Conservation (phyloP, 208 protist genomes). For the Leishmania guyanensis region DNA sequence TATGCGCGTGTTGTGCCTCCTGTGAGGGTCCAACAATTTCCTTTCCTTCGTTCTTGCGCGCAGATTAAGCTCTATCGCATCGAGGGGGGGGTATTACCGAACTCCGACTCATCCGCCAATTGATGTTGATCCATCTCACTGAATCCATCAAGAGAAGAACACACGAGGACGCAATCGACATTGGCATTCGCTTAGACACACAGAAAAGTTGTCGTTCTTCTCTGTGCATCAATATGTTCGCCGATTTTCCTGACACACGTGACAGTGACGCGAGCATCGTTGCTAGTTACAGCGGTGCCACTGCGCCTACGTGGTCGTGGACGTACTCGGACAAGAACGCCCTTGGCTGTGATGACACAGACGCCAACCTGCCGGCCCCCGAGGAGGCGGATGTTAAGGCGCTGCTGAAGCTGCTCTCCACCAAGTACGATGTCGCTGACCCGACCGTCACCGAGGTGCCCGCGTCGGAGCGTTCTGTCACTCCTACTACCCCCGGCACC, state of each 20-base stretch:
- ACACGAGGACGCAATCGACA: no score
- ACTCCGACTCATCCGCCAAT: no score
- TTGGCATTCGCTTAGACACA: no score
- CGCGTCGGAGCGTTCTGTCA: no score
- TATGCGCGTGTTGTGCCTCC: no score
- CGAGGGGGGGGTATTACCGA: no score
- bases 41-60: no score
- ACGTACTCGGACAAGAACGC: neutral
- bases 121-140: no score
- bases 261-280: neutral
- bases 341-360: neutral
- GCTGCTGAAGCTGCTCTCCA: slow-evolving; percentile 21
- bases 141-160: no score
- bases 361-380: slow-evolving; percentile 6
- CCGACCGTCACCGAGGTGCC: neutral
- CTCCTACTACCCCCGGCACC: no score
- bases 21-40: no score
- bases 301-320: neutral
- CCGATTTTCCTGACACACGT: neutral
- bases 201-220: neutral
- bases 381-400: slow-evolving; percentile 30
- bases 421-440: slow-evolving; percentile 3
- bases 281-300: neutral
- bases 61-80: no score
- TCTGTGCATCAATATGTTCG: neutral